These are phyloP conservation scores for Pseudogymnoascus pannorum DNA, from an alignment of 2,329 filamentous ascomycete species.

Conservation along the genomic window DNA sequence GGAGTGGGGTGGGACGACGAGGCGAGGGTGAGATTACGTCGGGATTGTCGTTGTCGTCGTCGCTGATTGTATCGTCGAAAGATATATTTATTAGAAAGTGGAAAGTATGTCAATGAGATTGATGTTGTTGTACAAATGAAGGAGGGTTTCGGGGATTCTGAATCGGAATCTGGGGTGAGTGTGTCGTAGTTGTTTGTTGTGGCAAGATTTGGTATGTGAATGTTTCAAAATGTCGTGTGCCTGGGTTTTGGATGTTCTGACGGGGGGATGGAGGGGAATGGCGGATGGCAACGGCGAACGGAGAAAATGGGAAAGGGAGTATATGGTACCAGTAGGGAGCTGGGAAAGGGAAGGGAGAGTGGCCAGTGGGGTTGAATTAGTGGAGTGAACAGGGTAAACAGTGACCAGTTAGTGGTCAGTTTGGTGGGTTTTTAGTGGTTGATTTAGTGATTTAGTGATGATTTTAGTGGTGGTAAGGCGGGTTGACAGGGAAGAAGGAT, in stretches of 20 bases:
- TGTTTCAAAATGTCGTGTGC: constrained; percentile 4
- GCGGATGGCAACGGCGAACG: background rate
- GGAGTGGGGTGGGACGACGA: background rate
- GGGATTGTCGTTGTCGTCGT: background rate
- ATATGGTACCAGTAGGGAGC: background rate
- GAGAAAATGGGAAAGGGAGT: background rate
- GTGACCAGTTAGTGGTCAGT: background rate
- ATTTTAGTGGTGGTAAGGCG: background rate
- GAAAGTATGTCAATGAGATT: background rate
- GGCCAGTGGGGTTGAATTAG: background rate
- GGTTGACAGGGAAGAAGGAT: constrained; percentile 1
- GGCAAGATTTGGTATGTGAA: background rate
- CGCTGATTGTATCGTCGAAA: background rate
- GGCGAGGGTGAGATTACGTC: background rate
- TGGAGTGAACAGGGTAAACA: too few relatives aligned
- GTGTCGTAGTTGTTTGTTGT: background rate
- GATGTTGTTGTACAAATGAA: background rate
- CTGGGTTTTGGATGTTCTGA: constrained; percentile 2
- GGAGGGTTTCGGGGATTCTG: background rate
- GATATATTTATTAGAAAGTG: background rate
- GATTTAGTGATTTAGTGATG: background rate
- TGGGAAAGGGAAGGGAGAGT: background rate
- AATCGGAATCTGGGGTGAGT: too few relatives aligned
- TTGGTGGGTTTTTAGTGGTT: too few relatives aligned
- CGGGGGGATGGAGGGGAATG: background rate